Conservation (phyloP, 164 flowering plant species). For the Dillenia turbinata region DNA sequence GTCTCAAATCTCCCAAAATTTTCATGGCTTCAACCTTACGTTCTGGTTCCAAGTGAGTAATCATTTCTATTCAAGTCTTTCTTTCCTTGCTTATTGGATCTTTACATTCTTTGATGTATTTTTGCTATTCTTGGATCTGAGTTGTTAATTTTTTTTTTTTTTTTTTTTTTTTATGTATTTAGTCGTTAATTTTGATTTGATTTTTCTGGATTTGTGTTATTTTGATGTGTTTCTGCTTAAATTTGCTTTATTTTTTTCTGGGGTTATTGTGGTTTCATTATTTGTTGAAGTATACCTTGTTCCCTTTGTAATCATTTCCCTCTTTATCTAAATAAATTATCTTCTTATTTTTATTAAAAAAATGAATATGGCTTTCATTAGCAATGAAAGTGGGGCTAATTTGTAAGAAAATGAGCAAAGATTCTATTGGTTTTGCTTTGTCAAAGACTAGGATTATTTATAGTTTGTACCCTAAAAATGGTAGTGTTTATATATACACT, state of each 20-base stretch:
- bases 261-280: neutral
- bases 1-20: slow-evolving; percentile 55
- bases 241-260: neutral
- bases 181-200: neutral
- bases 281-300: neutral
- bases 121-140: slow-evolving; percentile 22
- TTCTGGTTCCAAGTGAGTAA: slow-evolving; percentile 39
- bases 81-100: slow-evolving; percentile 1
- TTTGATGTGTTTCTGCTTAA: neutral
- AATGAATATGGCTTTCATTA: too few relatives aligned
- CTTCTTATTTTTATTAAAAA: too few relatives aligned
- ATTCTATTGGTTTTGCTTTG: too few relatives aligned
- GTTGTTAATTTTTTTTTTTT: neutral
- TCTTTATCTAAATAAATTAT: too few relatives aligned
- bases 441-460: too few relatives aligned
- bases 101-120: neutral
- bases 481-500: too few relatives aligned
- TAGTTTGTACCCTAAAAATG: too few relatives aligned
- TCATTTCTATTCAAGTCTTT: neutral
- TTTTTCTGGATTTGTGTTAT: neutral
- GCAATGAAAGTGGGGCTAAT: too few relatives aligned
- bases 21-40: slow-evolving; percentile 61
- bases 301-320: too few relatives aligned
- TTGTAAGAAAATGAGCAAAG: too few relatives aligned
- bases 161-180: too few relatives aligned